Conservation (phyloP, 2,329 filamentous ascomycete species). For the Biscogniauxia mediterranea region DNA sequence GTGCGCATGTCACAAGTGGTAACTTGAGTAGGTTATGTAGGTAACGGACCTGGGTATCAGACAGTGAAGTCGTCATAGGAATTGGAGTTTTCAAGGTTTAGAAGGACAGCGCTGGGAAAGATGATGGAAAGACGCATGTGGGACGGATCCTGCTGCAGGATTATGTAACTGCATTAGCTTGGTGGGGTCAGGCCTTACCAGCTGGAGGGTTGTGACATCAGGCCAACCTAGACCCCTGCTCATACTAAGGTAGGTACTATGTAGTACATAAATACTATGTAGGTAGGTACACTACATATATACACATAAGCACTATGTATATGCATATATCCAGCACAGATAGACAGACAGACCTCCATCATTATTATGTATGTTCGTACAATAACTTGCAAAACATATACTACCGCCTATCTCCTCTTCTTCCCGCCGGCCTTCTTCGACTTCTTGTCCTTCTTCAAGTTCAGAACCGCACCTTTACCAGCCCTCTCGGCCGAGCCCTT, state of each 20-base stretch:
- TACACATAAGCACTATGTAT: neutral
- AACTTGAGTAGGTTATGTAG: too few species aligned
- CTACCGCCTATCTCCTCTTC: neutral
- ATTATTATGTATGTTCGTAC: too few species aligned
- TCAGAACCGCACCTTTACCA: conserved; percentile 52
- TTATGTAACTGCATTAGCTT: neutral
- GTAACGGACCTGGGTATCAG: too few species aligned
- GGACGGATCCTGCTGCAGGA: neutral
- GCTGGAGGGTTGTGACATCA: neutral
- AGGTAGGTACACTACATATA: neutral
- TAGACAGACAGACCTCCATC: too few species aligned
- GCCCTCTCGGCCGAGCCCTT: conserved; percentile 65
- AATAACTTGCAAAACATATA: too few species aligned
- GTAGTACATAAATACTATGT: too few species aligned
- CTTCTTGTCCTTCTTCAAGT: conserved; percentile 39
- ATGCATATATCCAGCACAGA: too few species aligned
- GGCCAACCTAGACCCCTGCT: neutral
- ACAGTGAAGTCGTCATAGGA: neutral
- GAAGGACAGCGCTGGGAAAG: too few species aligned
- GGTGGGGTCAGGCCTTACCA: neutral
- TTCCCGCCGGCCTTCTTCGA: conserved; percentile 19
- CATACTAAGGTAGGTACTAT: neutral
- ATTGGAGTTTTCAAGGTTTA: too few species aligned
- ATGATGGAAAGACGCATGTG: too few species aligned
- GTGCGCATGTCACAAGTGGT: too few species aligned